Percentiles rank a stretch among this genome's conserved stretches.
Conservation (phyloP, 2,329 filamentous ascomycete genomes). For the Xylariaceae sp. region DNA sequence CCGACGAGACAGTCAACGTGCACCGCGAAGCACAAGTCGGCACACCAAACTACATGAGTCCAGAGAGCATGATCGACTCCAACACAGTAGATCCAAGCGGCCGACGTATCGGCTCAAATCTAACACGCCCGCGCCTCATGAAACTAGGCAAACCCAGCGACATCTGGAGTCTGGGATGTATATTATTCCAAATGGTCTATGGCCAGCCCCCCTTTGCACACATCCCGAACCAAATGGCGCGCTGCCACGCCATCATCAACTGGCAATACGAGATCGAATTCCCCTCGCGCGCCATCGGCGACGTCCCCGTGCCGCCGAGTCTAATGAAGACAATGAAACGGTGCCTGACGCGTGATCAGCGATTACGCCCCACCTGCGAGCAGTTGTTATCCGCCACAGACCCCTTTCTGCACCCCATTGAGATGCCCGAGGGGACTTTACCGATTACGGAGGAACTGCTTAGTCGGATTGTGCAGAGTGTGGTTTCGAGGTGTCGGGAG, state of each 20-base stretch:
- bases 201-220: constrained; percentile 94
- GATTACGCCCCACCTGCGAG: constrained; percentile 57
- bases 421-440: constrained; percentile 48
- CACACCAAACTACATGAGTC: constrained; percentile 98
- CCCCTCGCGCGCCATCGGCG: constrained; percentile 63
- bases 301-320: constrained; percentile 51
- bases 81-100: constrained; percentile 49
- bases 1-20: constrained; percentile 92
- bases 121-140: constrained; percentile 65
- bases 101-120: constrained; percentile 32
- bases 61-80: constrained; percentile 84
- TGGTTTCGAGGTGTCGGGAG: constrained; percentile 53
- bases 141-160: constrained; percentile 94
- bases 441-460: constrained; percentile 59
- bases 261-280: constrained; percentile 69
- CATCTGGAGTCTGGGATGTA: constrained; percentile 93
- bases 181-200: constrained; percentile 97
- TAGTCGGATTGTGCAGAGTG: constrained; percentile 56
- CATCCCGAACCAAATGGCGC: constrained; percentile 78
- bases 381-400: constrained; percentile 56
- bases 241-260: constrained; percentile 82
- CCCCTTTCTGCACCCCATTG: constrained; percentile 58
- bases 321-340: constrained; percentile 57
- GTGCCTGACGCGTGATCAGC: constrained; percentile 58
- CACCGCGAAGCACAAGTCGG: constrained; percentile 93